These are phyloP conservation scores for Cryptococcus sp. DNA, from an alignment of 1,284 basidiomycete genomes.

Conservation along the genomic window DNA sequence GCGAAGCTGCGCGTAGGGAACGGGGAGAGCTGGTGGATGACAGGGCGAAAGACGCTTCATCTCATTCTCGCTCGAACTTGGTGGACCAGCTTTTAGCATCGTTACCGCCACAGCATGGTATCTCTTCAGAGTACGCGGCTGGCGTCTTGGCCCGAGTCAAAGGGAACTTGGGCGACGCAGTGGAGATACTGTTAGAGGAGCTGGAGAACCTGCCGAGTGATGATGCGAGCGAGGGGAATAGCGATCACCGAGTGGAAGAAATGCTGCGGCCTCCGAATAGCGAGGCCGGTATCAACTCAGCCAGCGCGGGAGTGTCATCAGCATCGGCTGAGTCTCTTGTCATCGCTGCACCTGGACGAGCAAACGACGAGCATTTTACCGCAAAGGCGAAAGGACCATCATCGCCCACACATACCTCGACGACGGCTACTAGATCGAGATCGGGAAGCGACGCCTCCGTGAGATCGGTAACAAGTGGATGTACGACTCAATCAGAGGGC, in stretches of 20 bases:
- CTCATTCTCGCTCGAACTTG: neutral
- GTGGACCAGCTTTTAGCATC: constrained; percentile 28
- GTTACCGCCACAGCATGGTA: constrained; percentile 34
- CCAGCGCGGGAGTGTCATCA: too few species aligned
- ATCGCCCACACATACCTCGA: neutral
- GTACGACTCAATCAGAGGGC: neutral
- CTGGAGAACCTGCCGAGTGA: constrained; percentile 24
- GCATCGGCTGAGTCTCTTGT: too few species aligned
- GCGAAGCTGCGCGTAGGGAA: constrained; percentile 38
- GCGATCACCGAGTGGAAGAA: constrained; percentile 17
- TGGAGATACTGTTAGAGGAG: constrained; percentile 45
- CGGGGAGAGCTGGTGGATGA: constrained; percentile 34
- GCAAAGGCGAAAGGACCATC: neutral
- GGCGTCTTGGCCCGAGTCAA: constrained; percentile 35
- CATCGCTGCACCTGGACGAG: neutral
- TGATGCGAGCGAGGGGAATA: constrained; percentile 8
- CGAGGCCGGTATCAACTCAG: neutral
- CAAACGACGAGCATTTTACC: neutral
- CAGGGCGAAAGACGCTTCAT: constrained; percentile 1
- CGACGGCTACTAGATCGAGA: neutral
- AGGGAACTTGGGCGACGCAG: constrained; percentile 40
- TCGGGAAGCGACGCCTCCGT: neutral
- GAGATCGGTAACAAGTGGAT: neutral
- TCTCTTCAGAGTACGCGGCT: constrained; percentile 20
- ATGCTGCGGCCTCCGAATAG: constrained; percentile 9